phyloP scores from a whole-genome alignment of 2,329 filamentous ascomycete species.

The Beauveria australis region DNA sequence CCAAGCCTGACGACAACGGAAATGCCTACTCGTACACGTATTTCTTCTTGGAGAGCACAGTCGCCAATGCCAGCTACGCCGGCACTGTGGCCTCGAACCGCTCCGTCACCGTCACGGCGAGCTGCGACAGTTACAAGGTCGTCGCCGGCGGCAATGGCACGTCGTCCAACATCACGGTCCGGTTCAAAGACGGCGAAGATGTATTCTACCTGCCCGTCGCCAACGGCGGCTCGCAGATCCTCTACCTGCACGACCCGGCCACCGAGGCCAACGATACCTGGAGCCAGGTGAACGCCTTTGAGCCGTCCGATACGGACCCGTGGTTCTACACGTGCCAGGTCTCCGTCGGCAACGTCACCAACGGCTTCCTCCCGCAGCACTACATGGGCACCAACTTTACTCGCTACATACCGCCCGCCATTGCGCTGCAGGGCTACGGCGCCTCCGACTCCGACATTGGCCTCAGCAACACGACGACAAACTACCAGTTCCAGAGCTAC shows the following conservation, averaged over 20 bases:
- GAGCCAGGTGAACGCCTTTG: conserved; percentile 27
- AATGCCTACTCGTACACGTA: conserved; percentile 2
- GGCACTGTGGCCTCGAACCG: conserved; percentile 25
- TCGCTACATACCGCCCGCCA: conserved; percentile 25
- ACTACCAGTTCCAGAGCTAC: conserved; percentile 31
- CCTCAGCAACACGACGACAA: conserved; percentile 16
- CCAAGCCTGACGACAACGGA: conserved; percentile 13
- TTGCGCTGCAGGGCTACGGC: conserved; percentile 33
- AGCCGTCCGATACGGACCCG: conserved; percentile 25
- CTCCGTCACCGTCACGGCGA: conserved; percentile 21
- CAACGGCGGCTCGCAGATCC: conserved; percentile 27
- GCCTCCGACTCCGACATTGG: conserved; percentile 13
- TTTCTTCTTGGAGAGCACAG: conserved; percentile 5
- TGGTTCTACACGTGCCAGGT: conserved; percentile 36
- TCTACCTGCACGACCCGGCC: conserved; percentile 26
- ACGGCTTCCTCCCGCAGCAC: conserved; percentile 28
- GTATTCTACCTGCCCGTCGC: conserved; percentile 17
- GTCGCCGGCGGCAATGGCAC: conserved; percentile 24
- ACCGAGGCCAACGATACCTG: conserved; percentile 19
- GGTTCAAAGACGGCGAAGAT: conserved; percentile 13
- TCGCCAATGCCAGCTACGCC: conserved; percentile 8
- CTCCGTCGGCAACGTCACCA: conserved; percentile 24
- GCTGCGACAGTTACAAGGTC: conserved; percentile 25
- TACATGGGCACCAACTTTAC: conserved; percentile 26
- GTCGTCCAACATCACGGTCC: conserved; percentile 20